Evolutionary conservation across 2,329 filamentous ascomycete species (phyloP).

Genomic region (Stemphylium lycopersici): DNA sequence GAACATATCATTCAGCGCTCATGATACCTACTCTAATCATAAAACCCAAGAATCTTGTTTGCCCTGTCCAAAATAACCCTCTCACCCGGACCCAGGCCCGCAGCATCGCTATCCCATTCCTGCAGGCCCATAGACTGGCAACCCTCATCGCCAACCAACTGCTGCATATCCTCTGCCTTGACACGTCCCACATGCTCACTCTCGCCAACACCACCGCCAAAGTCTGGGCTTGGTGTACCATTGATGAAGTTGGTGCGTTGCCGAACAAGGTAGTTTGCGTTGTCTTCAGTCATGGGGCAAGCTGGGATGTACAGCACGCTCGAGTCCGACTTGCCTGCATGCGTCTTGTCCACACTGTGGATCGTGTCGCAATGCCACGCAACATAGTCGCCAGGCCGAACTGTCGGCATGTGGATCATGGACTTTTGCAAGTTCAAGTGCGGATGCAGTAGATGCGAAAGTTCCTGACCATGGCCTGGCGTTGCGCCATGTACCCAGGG

Average conservation of each 20-base stretch:
- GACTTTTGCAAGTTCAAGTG: conserved; percentile 70
- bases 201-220: conserved; percentile 69
- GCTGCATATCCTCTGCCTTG: conserved; percentile 47
- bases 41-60: conserved; percentile 62
- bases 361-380: conserved; percentile 81
- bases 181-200: conserved; percentile 53
- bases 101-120: conserved; percentile 56
- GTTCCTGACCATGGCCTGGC: conserved; percentile 72
- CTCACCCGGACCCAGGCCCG: conserved; percentile 58
- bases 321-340: conserved; percentile 73
- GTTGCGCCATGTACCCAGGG: conserved; percentile 73
- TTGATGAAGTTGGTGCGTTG: conserved; percentile 74
- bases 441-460: conserved; percentile 68
- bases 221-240: conserved; percentile 61
- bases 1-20: too few species aligned
- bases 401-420: conserved; percentile 74
- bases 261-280: conserved; percentile 71
- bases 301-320: conserved; percentile 90
- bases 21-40: conserved; percentile 27
- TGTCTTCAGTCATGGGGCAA: conserved; percentile 77
- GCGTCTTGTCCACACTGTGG: conserved; percentile 82
- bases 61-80: conserved; percentile 58
- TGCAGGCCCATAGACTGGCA: conserved; percentile 62
- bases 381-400: conserved; percentile 76
- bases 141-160: conserved; percentile 54